Percentiles rank a stretch among this genome's conserved stretches.
Evolutionary conservation across 768 basidiomycete genomes (phyloP).

Genomic region (Mycena amicta): DNA sequence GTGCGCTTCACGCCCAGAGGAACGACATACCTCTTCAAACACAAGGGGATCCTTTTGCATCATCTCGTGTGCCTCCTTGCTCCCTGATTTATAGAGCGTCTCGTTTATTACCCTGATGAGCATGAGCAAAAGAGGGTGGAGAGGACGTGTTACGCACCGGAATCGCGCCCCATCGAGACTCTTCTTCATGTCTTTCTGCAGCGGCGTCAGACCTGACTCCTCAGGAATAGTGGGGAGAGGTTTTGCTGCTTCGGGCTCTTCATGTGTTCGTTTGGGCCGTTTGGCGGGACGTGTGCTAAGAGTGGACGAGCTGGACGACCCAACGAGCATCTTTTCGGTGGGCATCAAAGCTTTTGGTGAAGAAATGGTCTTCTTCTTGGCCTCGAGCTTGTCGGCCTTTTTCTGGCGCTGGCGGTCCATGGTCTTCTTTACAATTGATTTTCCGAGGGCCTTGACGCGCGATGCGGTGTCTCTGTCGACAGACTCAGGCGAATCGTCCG

Average conservation of each 20-base stretch:
- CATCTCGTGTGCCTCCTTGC: conserved; percentile 72
- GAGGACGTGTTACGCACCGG: conserved; percentile 48
- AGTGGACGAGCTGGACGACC: conserved; percentile 14
- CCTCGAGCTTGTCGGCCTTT: conserved; percentile 23
- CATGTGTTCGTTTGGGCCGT: conserved; percentile 13
- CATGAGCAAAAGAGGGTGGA: background rate
- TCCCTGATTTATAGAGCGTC: conserved; percentile 84
- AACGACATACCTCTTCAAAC: conserved; percentile 72
- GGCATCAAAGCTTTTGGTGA: conserved; percentile 24
- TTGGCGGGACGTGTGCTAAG: conserved; percentile 12
- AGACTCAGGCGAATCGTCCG: conserved; percentile 29
- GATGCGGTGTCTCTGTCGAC: conserved; percentile 44
- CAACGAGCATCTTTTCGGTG: conserved; percentile 8
- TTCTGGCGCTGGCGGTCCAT: conserved; percentile 24
- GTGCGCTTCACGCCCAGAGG: conserved; percentile 5
- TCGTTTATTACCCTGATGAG: conserved; percentile 83
- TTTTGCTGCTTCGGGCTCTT: background rate
- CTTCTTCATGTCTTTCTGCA: conserved; percentile 79
- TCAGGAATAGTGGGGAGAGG: conserved; percentile 20
- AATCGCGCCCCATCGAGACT: conserved; percentile 87
- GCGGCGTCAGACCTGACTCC: conserved; percentile 52
- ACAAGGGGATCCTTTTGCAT: conserved; percentile 82
- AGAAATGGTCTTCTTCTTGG: conserved; percentile 26
- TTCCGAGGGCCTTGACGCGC: conserved; percentile 17
- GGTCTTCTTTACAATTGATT: conserved; percentile 19